Evolutionary conservation across 305 asterid species (phyloP).

Genomic region (Solanum hybrid): DNA sequence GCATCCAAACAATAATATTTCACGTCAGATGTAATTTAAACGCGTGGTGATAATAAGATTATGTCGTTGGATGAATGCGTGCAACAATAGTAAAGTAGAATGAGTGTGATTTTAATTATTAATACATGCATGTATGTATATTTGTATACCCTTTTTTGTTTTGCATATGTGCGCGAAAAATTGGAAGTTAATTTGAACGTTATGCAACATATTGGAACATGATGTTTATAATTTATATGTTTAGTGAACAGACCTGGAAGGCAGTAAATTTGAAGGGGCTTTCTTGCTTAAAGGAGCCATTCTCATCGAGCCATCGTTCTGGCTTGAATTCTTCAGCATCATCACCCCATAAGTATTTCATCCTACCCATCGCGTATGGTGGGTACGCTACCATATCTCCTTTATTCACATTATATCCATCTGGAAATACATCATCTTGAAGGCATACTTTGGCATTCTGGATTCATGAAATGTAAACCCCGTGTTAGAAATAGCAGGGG

Average conservation of each 20-base stretch:
- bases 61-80: background rate
- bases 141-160: background rate
- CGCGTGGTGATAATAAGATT: background rate
- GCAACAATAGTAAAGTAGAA: background rate
- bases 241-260: conserved; percentile 32
- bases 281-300: conserved; percentile 37
- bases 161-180: background rate
- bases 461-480: background rate
- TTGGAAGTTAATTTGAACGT: background rate
- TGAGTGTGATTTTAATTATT: background rate
- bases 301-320: conserved; percentile 18
- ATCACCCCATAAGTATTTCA: conserved; percentile 13
- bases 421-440: conserved; percentile 5
- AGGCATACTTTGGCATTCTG: conserved; percentile 9
- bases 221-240: background rate
- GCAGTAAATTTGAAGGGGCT: conserved; percentile 65
- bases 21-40: background rate
- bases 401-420: conserved; percentile 10
- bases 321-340: conserved; percentile 11
- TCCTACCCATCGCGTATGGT: conserved; percentile 18
- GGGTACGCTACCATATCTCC: conserved; percentile 11
- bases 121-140: background rate
- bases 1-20: background rate
- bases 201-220: background rate
- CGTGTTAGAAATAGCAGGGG: background rate